Conservation (phyloP, 2,329 filamentous ascomycete genomes). For the Talaromyces islandicus region DNA sequence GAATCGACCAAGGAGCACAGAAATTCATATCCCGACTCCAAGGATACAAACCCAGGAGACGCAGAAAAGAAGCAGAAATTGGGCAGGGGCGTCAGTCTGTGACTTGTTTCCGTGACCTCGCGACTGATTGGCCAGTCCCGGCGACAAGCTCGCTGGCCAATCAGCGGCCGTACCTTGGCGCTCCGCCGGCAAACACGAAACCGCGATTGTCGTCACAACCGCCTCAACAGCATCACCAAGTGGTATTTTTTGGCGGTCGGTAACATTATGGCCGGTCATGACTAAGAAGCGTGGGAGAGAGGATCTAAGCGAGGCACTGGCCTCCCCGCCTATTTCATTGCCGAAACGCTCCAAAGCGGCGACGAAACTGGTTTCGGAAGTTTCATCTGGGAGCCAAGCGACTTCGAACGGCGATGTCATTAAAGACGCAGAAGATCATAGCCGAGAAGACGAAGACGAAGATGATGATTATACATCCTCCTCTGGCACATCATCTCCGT, state of each 20-base stretch:
- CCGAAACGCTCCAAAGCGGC: not conserved
- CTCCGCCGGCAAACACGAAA: conserved; percentile 9
- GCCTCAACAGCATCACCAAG: not conserved
- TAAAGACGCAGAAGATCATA: not conserved
- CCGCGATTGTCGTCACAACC: not conserved
- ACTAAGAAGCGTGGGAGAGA: conserved; percentile 1
- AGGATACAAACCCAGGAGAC: not conserved
- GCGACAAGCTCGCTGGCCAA: not conserved
- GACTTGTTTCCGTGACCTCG: too few species aligned
- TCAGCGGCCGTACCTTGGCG: not conserved
- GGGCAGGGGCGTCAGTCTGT: not conserved
- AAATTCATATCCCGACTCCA: not conserved
- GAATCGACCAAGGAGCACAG: not conserved
- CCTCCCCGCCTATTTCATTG: not conserved
- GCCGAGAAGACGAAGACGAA: not conserved
- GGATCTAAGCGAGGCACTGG: not conserved
- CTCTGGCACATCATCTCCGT: conserved; percentile 11
- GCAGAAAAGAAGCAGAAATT: not conserved
- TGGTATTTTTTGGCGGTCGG: not conserved
- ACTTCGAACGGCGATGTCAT: not conserved
- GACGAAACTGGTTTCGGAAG: not conserved
- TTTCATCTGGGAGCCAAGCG: not conserved
- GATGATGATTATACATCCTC: conserved; percentile 15
- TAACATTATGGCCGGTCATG: not conserved
- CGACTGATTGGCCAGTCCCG: not conserved